Percentiles rank a stretch among this genome's conserved stretches.
These are phyloP conservation scores for Phtheirospermum japonicum DNA, from an alignment of 257 asterid species.

Conservation along the genomic window DNA sequence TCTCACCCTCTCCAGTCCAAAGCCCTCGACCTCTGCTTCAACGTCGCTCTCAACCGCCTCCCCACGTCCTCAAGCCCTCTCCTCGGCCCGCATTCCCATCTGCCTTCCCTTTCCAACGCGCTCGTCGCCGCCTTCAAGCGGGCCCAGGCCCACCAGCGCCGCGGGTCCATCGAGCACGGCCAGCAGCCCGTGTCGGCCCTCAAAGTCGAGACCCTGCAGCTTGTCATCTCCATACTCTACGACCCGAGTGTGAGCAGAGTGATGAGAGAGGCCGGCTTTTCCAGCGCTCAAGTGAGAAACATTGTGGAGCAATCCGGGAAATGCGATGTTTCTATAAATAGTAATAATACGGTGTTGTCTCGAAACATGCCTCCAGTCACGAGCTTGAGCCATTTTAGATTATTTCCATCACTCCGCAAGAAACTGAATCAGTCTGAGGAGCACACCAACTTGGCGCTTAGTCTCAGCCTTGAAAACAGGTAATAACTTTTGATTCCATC, in stretches of 20 bases:
- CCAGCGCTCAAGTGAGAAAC: slow-evolving; percentile 75
- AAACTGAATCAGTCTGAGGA: slow-evolving; percentile 19
- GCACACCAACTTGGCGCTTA: slow-evolving; percentile 49
- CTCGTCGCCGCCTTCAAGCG: slow-evolving; percentile 94
- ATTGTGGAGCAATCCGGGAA: slow-evolving; percentile 54
- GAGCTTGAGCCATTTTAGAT: slow-evolving; percentile 30
- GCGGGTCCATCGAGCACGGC: slow-evolving; percentile 75
- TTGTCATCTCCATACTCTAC: slow-evolving; percentile 75
- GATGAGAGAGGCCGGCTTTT: slow-evolving; percentile 93
- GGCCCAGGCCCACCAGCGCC: slow-evolving; percentile 94
- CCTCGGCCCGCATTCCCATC: slow-evolving; percentile 53
- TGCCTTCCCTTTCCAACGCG: slow-evolving; percentile 87
- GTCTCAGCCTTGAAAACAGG: slow-evolving; percentile 62
- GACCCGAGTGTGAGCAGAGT: slow-evolving; percentile 98
- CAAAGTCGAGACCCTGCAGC: slow-evolving; percentile 65
- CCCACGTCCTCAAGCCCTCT: slow-evolving; percentile 70
- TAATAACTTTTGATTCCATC: slow-evolving; percentile 18
- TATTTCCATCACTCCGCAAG: slow-evolving; percentile 13
- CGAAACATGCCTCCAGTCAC: slow-evolving; percentile 11
- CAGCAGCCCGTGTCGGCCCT: slow-evolving; percentile 79
- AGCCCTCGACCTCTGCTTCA: slow-evolving; percentile 95
- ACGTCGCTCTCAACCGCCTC: slow-evolving; percentile 86
- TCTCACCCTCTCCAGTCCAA: slow-evolving; percentile 96
- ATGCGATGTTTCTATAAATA: not conserved
- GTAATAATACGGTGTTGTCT: slow-evolving; percentile 25